A percentile compares a stretch with the other conserved stretches of the same genome.
Conservation (phyloP, 2,329 filamentous ascomycete species). For the Epicoccum nigrum region DNA sequence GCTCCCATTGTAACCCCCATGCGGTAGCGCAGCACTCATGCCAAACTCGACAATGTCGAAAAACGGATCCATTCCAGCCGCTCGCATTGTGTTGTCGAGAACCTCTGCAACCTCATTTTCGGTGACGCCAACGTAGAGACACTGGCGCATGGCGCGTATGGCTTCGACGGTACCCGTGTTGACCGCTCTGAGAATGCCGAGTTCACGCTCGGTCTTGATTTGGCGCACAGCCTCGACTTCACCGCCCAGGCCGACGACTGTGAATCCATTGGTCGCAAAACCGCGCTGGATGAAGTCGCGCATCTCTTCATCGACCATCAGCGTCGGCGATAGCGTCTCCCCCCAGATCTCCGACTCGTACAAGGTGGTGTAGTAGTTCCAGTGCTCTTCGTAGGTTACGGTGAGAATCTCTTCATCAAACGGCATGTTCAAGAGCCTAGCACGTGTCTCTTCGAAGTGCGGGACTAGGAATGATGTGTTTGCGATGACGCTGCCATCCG, state of each 20-base stretch:
- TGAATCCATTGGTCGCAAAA: constrained; percentile 59
- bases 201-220: constrained; percentile 61
- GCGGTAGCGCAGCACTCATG: constrained; percentile 60
- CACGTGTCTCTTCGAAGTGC: constrained; percentile 66
- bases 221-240: constrained; percentile 65
- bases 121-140: constrained; percentile 62
- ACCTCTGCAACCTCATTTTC: constrained; percentile 64
- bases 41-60: constrained; percentile 70
- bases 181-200: constrained; percentile 65
- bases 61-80: constrained; percentile 62
- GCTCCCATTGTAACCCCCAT: constrained; percentile 59
- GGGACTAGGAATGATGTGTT: constrained; percentile 66
- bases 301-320: constrained; percentile 72
- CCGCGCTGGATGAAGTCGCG: constrained; percentile 68
- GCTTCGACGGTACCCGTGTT: constrained; percentile 69
- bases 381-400: constrained; percentile 68
- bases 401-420: constrained; percentile 58
- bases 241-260: constrained; percentile 60
- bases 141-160: constrained; percentile 62
- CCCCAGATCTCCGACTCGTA: constrained; percentile 48
- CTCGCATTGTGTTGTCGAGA: constrained; percentile 61
- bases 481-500: constrained; percentile 54
- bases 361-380: constrained; percentile 66
- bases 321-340: constrained; percentile 38
- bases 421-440: constrained; percentile 64